Percentiles rank a stretch among this genome's conserved stretches.
phyloP scores from a whole-genome alignment of 2,329 filamentous ascomycete genomes.

The Fusarium incarnatum region DNA sequence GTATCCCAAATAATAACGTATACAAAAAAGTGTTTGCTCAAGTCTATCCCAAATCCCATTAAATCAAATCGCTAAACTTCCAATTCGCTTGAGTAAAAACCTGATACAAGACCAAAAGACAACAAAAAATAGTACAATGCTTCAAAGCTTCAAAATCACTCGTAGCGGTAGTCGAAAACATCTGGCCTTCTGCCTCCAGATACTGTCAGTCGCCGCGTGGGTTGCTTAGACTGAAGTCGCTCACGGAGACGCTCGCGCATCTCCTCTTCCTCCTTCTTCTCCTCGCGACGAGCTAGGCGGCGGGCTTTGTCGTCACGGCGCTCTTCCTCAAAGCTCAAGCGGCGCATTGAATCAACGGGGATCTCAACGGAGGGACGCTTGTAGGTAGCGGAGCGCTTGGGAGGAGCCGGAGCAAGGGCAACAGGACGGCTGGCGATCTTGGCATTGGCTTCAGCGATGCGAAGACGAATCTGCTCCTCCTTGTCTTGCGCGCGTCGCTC shows the following conservation, averaged over 20 bases:
- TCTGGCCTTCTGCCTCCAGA: slow-evolving; percentile 53
- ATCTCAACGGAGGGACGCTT: slow-evolving; percentile 42
- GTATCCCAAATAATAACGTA: slow-evolving; percentile 6
- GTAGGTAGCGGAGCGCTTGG: slow-evolving; percentile 42
- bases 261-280: slow-evolving; percentile 53
- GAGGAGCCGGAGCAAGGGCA: slow-evolving; percentile 46
- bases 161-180: slow-evolving; percentile 56
- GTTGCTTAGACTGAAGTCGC: slow-evolving; percentile 51
- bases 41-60: slow-evolving; percentile 14
- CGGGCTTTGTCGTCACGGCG: slow-evolving; percentile 50
- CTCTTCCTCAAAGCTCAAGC: slow-evolving; percentile 50
- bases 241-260: slow-evolving; percentile 55
- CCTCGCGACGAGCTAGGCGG: slow-evolving; percentile 44
- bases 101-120: slow-evolving; percentile 39
- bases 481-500: slow-evolving; percentile 46
- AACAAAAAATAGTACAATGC: slow-evolving; percentile 12
- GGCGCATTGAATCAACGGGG: slow-evolving; percentile 50
- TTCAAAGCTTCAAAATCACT: slow-evolving; percentile 46
- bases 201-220: slow-evolving; percentile 53
- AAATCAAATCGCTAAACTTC: slow-evolving; percentile 29
- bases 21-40: slow-evolving; percentile 9
- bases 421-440: slow-evolving; percentile 55
- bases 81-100: slow-evolving; percentile 21
- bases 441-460: slow-evolving; percentile 57
- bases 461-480: slow-evolving; percentile 47